Base-by-base conservation (phyloP, 805 yeast species). In the Danielia oregonensis region DNA sequence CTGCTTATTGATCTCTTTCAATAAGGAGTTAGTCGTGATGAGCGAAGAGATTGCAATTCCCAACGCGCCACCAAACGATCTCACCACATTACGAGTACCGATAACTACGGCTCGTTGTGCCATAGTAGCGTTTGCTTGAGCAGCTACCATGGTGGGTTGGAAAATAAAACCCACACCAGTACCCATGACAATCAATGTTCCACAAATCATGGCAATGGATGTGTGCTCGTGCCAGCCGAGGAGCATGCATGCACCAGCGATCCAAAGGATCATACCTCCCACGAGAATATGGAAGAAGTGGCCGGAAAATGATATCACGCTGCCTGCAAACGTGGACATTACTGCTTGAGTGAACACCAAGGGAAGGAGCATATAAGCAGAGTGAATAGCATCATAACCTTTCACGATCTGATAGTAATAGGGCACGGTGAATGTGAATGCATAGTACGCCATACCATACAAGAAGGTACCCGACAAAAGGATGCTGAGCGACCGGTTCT, bases 1-100 rank as follows among this genome's bases (percentile, higher is more conserved):
- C 16, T 36, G 35, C 7, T 17, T 23, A 4, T 39, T 33, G 16
- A 63, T 47, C 24, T 55, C 48, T 26, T 43, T 40, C 35, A 60
- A 35, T 24, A 66, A 42, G 1, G 65, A 46, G 40, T 65, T 68
- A 36, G 66, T 55, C 13, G 65, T 54, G 19, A 63, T 61, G 11
- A 64, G 54, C 1, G 72, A 62, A 16, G 62, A 51, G 7, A 72
- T 54, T 1, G 82, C 80, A 24, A 77, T 58, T 0, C 84, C 83
- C 17, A 76, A 57, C 1, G 82, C 69, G n/a, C 81, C 81, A 11
- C 84, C 85, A 37, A 79, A 68, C 3, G 79, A 71, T 35, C 84
- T 58, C 30, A 74, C 45, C 16, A 76, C 75, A 44, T 76, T 77
- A 50, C 84, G 62, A 1, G 79, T 63, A 3, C 79, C 65, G 7